phyloP scores from a whole-genome alignment of 2,329 filamentous ascomycete species.

The Paracoccidioides brasiliensis region DNA sequence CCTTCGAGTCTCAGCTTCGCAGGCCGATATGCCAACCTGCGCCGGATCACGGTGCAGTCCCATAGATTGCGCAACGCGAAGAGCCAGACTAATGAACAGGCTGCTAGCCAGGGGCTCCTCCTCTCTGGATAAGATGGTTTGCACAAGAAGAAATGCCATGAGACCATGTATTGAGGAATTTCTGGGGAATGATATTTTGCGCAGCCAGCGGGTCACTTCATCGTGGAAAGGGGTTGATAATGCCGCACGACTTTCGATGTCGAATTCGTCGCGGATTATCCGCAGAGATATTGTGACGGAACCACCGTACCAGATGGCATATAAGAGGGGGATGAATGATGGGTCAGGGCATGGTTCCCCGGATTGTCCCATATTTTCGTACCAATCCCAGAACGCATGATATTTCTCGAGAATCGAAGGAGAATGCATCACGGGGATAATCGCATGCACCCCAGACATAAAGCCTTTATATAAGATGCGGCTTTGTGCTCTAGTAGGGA shows the following conservation, averaged over 20 bases:
- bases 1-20: conserved; percentile 34
- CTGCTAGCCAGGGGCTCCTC: conserved; percentile 38
- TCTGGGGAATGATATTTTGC: conserved; percentile 32
- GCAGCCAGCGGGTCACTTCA: conserved; percentile 32
- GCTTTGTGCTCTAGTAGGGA: conserved; percentile 33
- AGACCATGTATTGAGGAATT: conserved; percentile 34
- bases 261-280: conserved; percentile 30
- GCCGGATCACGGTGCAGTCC: conserved; percentile 37
- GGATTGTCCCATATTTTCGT: conserved; percentile 25
- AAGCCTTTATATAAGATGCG: conserved; percentile 36
- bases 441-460: conserved; percentile 34
- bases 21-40: conserved; percentile 33
- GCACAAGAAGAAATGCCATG: conserved; percentile 35
- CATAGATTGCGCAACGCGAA: conserved; percentile 37
- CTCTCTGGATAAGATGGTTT: conserved; percentile 35
- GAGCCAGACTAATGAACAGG: conserved; percentile 35
- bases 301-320: conserved; percentile 38
- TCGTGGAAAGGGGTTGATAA: conserved; percentile 30
- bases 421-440: conserved; percentile 34
- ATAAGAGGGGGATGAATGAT: conserved; percentile 32
- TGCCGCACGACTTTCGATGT: conserved; percentile 21
- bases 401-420: conserved; percentile 30
- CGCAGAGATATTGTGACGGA: conserved; percentile 32
- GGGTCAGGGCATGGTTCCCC: conserved; percentile 27
- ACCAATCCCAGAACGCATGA: conserved; percentile 35